phyloP scores from a whole-genome alignment of 106 monocot genomes.

The Phalaenopsis equestris region DNA sequence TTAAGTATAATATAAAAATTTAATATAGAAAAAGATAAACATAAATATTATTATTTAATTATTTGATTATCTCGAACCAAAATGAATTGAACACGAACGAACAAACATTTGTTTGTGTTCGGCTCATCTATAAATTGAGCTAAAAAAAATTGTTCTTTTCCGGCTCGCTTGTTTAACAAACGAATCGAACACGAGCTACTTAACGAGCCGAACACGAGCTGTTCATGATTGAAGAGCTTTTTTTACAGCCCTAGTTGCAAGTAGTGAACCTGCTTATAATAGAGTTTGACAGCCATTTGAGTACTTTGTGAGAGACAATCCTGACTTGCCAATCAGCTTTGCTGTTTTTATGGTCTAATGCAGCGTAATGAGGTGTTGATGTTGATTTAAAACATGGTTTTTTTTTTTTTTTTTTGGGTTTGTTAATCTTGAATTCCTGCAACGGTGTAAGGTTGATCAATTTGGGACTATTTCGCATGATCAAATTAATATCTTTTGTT shows the following conservation, averaged over 20 bases:
- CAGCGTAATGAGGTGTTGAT: neutral
- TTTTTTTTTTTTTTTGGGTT: neutral
- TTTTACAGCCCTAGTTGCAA: neutral
- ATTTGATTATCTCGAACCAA: too few relatives aligned
- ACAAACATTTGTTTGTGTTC: too few relatives aligned
- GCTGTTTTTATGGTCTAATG: neutral
- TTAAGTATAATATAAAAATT: too few relatives aligned
- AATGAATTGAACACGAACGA: too few relatives aligned
- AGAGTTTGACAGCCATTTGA: neutral
- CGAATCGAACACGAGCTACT: too few relatives aligned
- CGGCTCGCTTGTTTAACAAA: too few relatives aligned
- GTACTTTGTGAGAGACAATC: neutral
- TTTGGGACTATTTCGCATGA: neutral
- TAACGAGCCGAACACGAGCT: too few relatives aligned
- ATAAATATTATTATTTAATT: too few relatives aligned
- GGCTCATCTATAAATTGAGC: too few relatives aligned
- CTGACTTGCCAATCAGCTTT: neutral
- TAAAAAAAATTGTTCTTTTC: too few relatives aligned
- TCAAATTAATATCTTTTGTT: constrained; percentile 9
- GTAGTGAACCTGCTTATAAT: neutral
- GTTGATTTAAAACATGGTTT: neutral
- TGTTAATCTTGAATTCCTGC: neutral
- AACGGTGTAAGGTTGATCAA: neutral
- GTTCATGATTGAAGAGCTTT: too few relatives aligned
- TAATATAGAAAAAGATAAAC: too few relatives aligned